phyloP scores from a whole-genome alignment of 2,329 filamentous ascomycete genomes.

The Sclerotiophoma versabilis region DNA sequence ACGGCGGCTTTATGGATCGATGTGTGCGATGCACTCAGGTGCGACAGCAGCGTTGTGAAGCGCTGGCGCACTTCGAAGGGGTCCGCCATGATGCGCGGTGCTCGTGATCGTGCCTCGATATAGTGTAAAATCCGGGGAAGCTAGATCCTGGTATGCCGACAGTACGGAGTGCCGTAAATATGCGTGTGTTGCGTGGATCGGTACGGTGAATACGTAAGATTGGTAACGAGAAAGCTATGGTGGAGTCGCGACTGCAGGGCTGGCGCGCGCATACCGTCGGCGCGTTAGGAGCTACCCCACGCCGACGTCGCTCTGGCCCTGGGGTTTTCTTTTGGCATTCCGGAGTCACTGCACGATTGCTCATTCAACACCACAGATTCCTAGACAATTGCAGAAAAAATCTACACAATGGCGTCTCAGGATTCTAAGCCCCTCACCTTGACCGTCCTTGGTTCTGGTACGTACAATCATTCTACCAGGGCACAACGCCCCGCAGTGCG shows the following conservation, averaged over 20 bases:
- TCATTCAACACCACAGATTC: conserved; percentile 11
- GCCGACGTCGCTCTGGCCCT: conserved; percentile 17
- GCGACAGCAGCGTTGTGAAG: conserved; percentile 88
- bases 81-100: conserved; percentile 66
- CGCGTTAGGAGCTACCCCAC: conserved; percentile 12
- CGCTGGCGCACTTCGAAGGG: conserved; percentile 98
- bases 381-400: not conserved
- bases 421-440: conserved; percentile 66
- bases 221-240: conserved; percentile 2
- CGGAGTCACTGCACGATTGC: conserved; percentile 10
- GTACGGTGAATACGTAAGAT: not conserved
- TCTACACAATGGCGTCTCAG: conserved; percentile 38
- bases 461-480: conserved; percentile 51
- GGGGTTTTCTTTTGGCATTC: conserved; percentile 2
- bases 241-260: conserved; percentile 7
- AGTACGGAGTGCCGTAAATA: not conserved
- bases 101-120: not conserved
- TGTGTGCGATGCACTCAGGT: conserved; percentile 87
- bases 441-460: conserved; percentile 83
- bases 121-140: not conserved
- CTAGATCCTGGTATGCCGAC: not conserved
- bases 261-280: conserved; percentile 32
- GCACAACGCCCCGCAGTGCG: not conserved
- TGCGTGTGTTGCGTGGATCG: not conserved
- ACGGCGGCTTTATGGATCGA: conserved; percentile 91